Conservation (phyloP, 129 eudicot genomes). For the Ambrosia trifida region DNA sequence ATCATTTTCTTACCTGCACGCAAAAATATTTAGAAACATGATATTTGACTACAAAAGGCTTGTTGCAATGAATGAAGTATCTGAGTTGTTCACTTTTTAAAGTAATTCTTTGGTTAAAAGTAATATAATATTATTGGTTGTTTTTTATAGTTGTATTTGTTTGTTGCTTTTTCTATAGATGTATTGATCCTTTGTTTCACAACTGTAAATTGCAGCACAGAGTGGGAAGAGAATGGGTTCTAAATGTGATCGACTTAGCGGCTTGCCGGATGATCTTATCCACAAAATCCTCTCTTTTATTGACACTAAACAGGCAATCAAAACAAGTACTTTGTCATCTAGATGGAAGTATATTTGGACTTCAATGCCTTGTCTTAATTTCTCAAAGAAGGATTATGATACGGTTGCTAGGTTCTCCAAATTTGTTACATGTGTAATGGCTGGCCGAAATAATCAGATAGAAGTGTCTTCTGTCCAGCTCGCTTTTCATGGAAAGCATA, state of each 20-base stretch:
- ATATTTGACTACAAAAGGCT: no score
- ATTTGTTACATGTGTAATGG: neutral
- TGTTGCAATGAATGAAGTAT: no score
- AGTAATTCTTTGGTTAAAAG: no score
- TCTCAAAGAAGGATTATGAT: neutral
- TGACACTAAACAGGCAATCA: neutral
- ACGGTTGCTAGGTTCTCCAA: neutral
- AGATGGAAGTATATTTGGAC: neutral
- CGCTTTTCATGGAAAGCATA: neutral
- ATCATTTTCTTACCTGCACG: no score
- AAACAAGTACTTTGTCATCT: slow-evolving; percentile 7
- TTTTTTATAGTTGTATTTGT: no score
- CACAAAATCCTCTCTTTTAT: slow-evolving; percentile 17
- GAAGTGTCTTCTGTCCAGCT: neutral
- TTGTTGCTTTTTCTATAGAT: no score
- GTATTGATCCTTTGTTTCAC: no score
- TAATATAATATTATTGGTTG: no score
- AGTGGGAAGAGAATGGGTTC: neutral
- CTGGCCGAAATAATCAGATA: neutral
- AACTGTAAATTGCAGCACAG: no score
- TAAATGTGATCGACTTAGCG: neutral
- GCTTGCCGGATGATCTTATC: slow-evolving; percentile 25
- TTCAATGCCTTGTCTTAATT: neutral
- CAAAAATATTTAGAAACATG: no score
- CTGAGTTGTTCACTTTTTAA: no score